These are phyloP conservation scores for Colletotrichum aenigma DNA, from an alignment of 2,329 filamentous ascomycete species.

Conservation along the genomic window DNA sequence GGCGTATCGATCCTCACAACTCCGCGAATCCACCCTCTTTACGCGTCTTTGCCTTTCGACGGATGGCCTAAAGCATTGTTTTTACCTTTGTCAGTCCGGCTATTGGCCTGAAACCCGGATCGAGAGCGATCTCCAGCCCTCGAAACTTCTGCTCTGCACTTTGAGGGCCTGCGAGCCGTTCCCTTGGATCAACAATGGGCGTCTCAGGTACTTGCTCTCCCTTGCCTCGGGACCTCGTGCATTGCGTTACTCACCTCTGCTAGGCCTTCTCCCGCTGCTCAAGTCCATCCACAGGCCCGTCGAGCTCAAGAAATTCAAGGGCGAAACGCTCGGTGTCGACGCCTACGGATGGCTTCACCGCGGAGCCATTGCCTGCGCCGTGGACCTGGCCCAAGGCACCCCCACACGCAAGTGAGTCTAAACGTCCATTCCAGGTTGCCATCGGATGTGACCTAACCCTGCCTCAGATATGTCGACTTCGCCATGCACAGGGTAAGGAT, in stretches of 20 bases:
- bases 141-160: background rate
- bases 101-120: constrained; percentile 9
- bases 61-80: constrained; percentile 6
- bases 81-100: background rate
- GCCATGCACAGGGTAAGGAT: constrained; percentile 90
- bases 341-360: constrained; percentile 98
- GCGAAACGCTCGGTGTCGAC: constrained; percentile 91
- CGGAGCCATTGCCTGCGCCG: constrained; percentile 86
- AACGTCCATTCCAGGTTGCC: background rate
- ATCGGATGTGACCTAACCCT: constrained; percentile 4
- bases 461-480: constrained; percentile 81
- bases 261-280: constrained; percentile 86
- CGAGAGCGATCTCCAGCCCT: background rate
- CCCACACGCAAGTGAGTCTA: constrained; percentile 79
- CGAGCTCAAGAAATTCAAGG: constrained; percentile 84
- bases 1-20: background rate
- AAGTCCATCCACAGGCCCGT: constrained; percentile 95
- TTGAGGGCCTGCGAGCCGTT: background rate
- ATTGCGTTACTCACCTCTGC: constrained; percentile 2
- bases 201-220: constrained; percentile 21
- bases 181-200: constrained; percentile 19
- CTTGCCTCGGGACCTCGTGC: background rate
- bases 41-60: constrained; percentile 9
- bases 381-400: constrained; percentile 87
- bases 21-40: background rate